These are phyloP conservation scores for Aspergillus hancockii DNA, from an alignment of 495 filamentous ascomycete genomes.

Conservation along the genomic window DNA sequence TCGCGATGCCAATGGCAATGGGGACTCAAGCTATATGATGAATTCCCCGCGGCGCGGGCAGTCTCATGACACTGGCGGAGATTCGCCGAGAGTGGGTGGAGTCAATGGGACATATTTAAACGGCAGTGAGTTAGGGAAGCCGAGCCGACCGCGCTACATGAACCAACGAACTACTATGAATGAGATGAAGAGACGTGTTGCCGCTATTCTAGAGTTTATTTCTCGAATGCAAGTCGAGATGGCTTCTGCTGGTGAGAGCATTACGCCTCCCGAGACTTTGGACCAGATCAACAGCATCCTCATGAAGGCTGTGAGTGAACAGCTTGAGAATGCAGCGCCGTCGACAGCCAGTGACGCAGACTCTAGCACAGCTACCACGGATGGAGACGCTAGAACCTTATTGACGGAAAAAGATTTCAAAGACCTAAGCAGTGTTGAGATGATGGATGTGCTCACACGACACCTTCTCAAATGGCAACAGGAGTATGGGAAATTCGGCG, in stretches of 20 bases:
- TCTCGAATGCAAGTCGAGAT: slow-evolving; percentile 87
- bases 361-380: slow-evolving; percentile 32
- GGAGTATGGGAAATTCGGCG: slow-evolving; percentile 55
- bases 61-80: slow-evolving; percentile 58
- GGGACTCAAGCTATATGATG: slow-evolving; percentile 34
- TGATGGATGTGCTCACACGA: slow-evolving; percentile 79
- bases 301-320: slow-evolving; percentile 37
- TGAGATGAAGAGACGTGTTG: slow-evolving; percentile 86
- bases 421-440: slow-evolving; percentile 68
- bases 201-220: slow-evolving; percentile 86
- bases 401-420: slow-evolving; percentile 58
- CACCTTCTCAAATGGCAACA: slow-evolving; percentile 79
- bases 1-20: slow-evolving; percentile 60
- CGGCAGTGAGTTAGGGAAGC: slow-evolving; percentile 48
- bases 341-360: slow-evolving; percentile 32
- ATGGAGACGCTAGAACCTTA: slow-evolving; percentile 26
- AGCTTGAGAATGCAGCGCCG: slow-evolving; percentile 33
- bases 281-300: slow-evolving; percentile 39
- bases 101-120: slow-evolving; percentile 40
- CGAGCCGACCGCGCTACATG: slow-evolving; percentile 59
- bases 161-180: slow-evolving; percentile 73
- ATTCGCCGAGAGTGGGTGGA: slow-evolving; percentile 42
- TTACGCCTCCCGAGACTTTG: slow-evolving; percentile 38
- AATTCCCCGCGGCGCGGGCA: slow-evolving; percentile 66
- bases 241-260: slow-evolving; percentile 54